These are phyloP conservation scores for Begonia fuchsioides DNA, from an alignment of 306 rosid genomes.

Conservation along the genomic window DNA sequence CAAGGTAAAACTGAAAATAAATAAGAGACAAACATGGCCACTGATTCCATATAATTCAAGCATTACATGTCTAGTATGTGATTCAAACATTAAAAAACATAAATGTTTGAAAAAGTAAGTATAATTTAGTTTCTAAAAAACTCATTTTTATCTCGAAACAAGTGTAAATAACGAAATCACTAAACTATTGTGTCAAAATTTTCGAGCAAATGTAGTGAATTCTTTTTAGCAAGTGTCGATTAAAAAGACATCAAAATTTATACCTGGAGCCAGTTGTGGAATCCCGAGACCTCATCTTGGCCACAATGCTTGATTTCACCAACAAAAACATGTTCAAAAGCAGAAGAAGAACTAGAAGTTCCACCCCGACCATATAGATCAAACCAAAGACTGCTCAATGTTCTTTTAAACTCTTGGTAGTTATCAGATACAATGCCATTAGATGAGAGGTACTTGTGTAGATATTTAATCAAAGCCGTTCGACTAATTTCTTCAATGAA, in stretches of 20 bases:
- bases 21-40: neutral
- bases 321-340: slow-evolving; percentile 93
- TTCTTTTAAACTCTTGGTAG: slow-evolving; percentile 56
- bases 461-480: slow-evolving; percentile 80
- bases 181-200: too few relatives aligned
- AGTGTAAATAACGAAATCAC: too few relatives aligned
- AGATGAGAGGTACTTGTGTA: slow-evolving; percentile 57
- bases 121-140: too few relatives aligned
- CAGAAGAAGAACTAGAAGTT: slow-evolving; percentile 75
- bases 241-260: too few relatives aligned
- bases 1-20: slow-evolving; percentile 94
- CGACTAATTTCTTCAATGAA: slow-evolving; percentile 91
- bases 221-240: too few relatives aligned
- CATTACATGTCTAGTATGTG: too few relatives aligned
- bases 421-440: slow-evolving; percentile 44
- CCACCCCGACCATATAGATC: slow-evolving; percentile 90
- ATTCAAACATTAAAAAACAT: too few relatives aligned
- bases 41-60: too few relatives aligned
- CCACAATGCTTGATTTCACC: slow-evolving; percentile 71
- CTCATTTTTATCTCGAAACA: too few relatives aligned
- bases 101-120: too few relatives aligned
- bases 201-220: too few relatives aligned
- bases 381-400: slow-evolving; percentile 57
- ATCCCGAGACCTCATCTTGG: slow-evolving; percentile 64
- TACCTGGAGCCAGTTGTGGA: slow-evolving; percentile 98